These are phyloP conservation scores for Emmonsiellopsis sp. DNA, from an alignment of 2,329 filamentous ascomycete species.

Conservation along the genomic window DNA sequence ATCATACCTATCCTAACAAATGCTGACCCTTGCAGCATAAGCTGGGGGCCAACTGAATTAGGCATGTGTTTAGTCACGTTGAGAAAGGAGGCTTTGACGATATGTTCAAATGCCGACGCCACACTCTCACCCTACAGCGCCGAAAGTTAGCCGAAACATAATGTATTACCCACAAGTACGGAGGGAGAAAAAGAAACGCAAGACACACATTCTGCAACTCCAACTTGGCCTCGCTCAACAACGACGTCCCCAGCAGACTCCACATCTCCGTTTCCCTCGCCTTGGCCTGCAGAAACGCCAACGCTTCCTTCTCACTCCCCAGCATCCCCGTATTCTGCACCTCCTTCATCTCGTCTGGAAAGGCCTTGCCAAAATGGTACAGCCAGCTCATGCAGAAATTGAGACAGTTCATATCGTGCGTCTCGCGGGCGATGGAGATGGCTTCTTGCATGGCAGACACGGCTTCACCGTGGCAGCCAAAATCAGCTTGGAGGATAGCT, in stretches of 20 bases:
- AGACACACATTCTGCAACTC: constrained; percentile 62
- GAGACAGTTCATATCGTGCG: constrained; percentile 81
- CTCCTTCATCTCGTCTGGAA: constrained; percentile 63
- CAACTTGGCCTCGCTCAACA: constrained; percentile 79
- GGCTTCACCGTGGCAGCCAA: constrained; percentile 82
- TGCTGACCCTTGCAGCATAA: constrained; percentile 62
- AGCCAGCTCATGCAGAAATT: constrained; percentile 96
- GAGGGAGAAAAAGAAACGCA: constrained; percentile 9
- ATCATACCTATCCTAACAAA: constrained; percentile 64
- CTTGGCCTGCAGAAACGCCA: constrained; percentile 75
- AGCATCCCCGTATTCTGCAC: constrained; percentile 65
- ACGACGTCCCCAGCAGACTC: constrained; percentile 70
- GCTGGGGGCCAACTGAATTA: constrained; percentile 63
- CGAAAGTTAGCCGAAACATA: neutral
- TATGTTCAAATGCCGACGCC: constrained; percentile 59
- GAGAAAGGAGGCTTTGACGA: constrained; percentile 74
- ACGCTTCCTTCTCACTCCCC: constrained; percentile 68
- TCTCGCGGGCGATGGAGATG: constrained; percentile 87
- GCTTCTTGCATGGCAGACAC: constrained; percentile 93
- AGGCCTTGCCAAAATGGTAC: constrained; percentile 83
- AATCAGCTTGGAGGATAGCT: constrained; percentile 88
- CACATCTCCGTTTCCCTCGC: constrained; percentile 82
- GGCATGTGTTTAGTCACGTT: constrained; percentile 68
- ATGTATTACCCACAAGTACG: no score
- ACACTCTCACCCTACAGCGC: constrained; percentile 45